These are phyloP conservation scores for Cicer bijugum DNA, from an alignment of 306 rosid genomes.

Conservation along the genomic window DNA sequence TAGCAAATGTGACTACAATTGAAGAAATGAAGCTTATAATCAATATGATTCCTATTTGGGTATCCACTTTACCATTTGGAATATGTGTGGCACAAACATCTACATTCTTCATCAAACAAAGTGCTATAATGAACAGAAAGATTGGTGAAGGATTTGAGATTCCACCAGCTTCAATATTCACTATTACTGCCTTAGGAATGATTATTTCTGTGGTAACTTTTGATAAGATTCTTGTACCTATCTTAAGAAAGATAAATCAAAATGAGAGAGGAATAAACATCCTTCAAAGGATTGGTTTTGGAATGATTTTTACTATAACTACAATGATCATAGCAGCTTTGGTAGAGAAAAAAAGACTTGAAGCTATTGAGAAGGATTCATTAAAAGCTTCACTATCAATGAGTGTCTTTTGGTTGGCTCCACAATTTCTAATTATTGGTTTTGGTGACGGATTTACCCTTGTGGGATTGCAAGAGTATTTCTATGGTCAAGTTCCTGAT, in stretches of 20 bases:
- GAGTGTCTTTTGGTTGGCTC: constrained; percentile 88
- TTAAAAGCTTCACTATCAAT: constrained; percentile 50
- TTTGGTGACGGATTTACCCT: constrained; percentile 86
- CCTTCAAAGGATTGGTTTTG: constrained; percentile 85
- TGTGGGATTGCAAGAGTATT: constrained; percentile 88
- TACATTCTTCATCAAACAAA: constrained; percentile 90
- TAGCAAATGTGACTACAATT: constrained; percentile 69
- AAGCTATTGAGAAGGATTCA: constrained; percentile 44
- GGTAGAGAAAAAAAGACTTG: constrained; percentile 66
- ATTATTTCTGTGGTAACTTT: constrained; percentile 69
- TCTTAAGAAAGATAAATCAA: constrained; percentile 57
- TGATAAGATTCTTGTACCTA: constrained; percentile 75
- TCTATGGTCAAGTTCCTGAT: constrained; percentile 91
- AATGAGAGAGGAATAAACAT: constrained; percentile 92
- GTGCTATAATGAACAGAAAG: constrained; percentile 56
- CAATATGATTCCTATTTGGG: constrained; percentile 88
- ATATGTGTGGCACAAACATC: constrained; percentile 71
- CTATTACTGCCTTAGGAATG: constrained; percentile 73
- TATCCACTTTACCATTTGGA: constrained; percentile 74
- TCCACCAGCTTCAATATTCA: constrained; percentile 78
- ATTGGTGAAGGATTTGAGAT: constrained; percentile 53
- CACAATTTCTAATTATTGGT: constrained; percentile 77
- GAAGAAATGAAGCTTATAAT: constrained; percentile 90
- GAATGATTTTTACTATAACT: constrained; percentile 64
- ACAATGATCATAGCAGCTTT: constrained; percentile 75